These are phyloP conservation scores for Leavenworthia alabamica DNA, from an alignment of 345 rosid species.

Conservation along the genomic window DNA sequence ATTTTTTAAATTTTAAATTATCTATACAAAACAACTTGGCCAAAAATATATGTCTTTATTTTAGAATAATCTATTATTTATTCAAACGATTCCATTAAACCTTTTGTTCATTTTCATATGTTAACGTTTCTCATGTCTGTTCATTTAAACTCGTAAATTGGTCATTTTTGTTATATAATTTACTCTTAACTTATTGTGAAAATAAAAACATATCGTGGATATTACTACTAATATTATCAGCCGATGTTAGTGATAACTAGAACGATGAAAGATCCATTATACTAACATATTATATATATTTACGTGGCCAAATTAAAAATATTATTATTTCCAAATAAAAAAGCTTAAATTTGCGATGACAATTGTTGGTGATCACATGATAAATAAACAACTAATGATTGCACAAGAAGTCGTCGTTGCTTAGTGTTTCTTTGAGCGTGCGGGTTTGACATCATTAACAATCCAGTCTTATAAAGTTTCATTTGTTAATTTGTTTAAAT, in stretches of 20 bases:
- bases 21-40: slow-evolving; percentile 20
- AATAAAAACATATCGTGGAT: background rate
- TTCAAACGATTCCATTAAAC: background rate
- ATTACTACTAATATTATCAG: background rate
- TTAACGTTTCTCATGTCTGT: background rate
- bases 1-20: slow-evolving; percentile 21
- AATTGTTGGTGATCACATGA: slow-evolving; percentile 18
- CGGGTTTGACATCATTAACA: slow-evolving; percentile 23
- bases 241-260: slow-evolving; percentile 5
- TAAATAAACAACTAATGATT: slow-evolving; percentile 22
- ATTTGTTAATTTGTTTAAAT: slow-evolving; percentile 1
- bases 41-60: background rate
- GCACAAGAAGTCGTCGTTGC: slow-evolving; percentile 8
- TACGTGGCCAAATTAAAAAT: background rate
- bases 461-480: background rate
- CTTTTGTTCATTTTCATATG: background rate
- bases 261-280: slow-evolving; percentile 7
- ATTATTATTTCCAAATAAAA: background rate
- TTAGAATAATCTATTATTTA: background rate
- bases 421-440: slow-evolving; percentile 23
- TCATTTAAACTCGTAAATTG: background rate
- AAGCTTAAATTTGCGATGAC: background rate
- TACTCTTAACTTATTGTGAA: background rate
- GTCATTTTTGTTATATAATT: background rate
- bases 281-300: background rate